Percentiles rank a stretch among this genome's conserved stretches.
Conservation (phyloP, 176 grass and related monocot species). For the Hyparrhenia diplandra region DNA sequence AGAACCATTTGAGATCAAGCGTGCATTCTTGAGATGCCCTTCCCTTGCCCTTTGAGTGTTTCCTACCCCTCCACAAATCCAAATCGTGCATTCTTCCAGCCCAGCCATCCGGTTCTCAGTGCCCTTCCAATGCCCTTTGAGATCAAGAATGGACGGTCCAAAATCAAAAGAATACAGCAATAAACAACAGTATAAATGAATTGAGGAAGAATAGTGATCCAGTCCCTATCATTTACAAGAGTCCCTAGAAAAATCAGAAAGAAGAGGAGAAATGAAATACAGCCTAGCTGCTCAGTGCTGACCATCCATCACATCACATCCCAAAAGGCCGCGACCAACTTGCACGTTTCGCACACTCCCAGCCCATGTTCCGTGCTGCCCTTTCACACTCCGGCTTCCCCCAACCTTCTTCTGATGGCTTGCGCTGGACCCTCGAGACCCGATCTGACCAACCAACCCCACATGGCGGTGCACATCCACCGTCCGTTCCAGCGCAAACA, state of each 20-base stretch:
- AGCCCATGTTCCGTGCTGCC: slow-evolving; percentile 11
- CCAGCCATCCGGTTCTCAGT: not conserved
- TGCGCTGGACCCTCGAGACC: not conserved
- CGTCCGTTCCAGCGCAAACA: not conserved
- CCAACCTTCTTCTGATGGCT: not conserved
- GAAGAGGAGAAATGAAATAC: not conserved
- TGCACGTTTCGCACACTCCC: slow-evolving; percentile 27
- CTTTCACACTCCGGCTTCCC: not conserved
- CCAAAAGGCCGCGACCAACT: not conserved
- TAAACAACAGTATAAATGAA: not conserved
- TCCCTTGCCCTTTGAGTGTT: too few relatives aligned
- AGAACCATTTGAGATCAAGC: too few relatives aligned
- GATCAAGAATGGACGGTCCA: slow-evolving; percentile 4
- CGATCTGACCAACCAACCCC: slow-evolving; percentile 15
- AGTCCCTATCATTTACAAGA: not conserved
- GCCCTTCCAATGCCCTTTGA: not conserved
- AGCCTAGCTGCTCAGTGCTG: not conserved
- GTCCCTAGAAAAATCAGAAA: not conserved
- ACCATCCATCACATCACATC: not conserved
- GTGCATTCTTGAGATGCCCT: too few relatives aligned
- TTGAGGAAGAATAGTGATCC: not conserved
- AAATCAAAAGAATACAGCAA: not conserved
- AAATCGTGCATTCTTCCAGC: not conserved
- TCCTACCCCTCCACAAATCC: not conserved
- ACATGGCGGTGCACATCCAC: slow-evolving; percentile 3